Conservation (phyloP, 345 rosid genomes). For the Laguncularia racemosa region DNA sequence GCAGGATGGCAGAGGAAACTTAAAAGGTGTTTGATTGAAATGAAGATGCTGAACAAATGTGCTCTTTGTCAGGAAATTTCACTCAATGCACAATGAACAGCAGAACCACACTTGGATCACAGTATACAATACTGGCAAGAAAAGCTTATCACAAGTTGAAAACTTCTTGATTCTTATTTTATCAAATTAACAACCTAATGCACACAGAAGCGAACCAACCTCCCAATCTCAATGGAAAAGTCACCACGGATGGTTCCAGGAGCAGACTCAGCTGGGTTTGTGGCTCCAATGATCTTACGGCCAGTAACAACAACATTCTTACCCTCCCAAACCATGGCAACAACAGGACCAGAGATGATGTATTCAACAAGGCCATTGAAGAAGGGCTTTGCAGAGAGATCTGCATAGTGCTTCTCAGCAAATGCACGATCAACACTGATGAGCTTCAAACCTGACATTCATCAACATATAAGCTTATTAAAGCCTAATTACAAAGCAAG, state of each 20-base stretch:
- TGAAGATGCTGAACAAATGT: too few species aligned
- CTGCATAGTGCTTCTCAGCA: constrained; percentile 89
- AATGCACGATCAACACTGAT: constrained; percentile 62
- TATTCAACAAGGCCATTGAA: constrained; percentile 83
- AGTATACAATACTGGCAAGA: too few species aligned
- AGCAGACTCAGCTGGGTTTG: constrained; percentile 84
- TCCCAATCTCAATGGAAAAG: constrained; percentile 79
- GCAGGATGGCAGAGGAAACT: too few species aligned
- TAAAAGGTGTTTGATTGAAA: too few species aligned
- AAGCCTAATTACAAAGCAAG: too few species aligned
- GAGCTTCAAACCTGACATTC: constrained; percentile 73
- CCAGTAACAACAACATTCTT: constrained; percentile 77
- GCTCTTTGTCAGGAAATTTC: too few species aligned
- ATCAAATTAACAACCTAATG: too few species aligned
- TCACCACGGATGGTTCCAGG: constrained; percentile 99
- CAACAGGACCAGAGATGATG: constrained; percentile 91
- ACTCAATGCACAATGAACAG: too few species aligned
- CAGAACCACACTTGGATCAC: too few species aligned
- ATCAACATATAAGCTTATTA: too few species aligned
- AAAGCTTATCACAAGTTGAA: too few species aligned
- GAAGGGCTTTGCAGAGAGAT: constrained; percentile 81
- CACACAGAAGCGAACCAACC: constrained; percentile 20
- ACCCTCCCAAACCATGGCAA: constrained; percentile 98
- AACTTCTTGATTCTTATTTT: too few species aligned
- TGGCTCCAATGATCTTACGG: constrained; percentile 87